Evolutionary conservation across 2,329 filamentous ascomycete species (phyloP), one percentile per base, ranked within the genome.

Genomic region (Claviceps digitariae): DNA sequence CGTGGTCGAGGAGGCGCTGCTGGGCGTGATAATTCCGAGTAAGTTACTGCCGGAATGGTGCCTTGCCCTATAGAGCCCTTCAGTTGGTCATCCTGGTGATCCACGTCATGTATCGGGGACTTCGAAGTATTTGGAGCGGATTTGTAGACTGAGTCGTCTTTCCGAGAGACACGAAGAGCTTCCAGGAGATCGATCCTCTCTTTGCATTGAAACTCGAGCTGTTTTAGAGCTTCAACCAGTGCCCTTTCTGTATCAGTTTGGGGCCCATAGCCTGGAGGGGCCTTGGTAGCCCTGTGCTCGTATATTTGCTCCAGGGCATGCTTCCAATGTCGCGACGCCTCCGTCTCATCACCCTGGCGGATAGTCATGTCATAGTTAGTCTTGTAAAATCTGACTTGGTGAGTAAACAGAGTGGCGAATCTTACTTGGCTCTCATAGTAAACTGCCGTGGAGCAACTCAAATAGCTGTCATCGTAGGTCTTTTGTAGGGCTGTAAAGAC

Each of bases 381-480:
- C 13, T 7, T 17, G 4, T 10, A 4, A 17, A 3, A 45, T n/a
- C 2, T 43, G 12, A 17, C 27, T 20, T 15, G n/a, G 3, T 34
- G 9, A 38, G 38, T 4, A 12, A 12, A 47, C 45, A 46, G 23
- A 41, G 21, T 5, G 8, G 41, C 25, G 7, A 15, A 2, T 56
- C 54, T 25, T 27, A 94, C 90, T 81, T 94, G 86, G 66, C 85
- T 82, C 72, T 98, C 93, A 68, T 95, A 96, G 72, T 95, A 96
- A 52, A 95, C 87, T 41, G 91, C 91, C 1, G 90, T 97, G 15
- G 90, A 96, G 71, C 90, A 96, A 65, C 86, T 90, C 62, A 96
- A 73, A 71, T 95, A 96, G 69, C 87, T 90, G 69, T 97, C 90
- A 73, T 97, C 91, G 72, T 97, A 97, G 53, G 90, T 95, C 78